phyloP scores from a whole-genome alignment of 1,139 yeast genomes.

The Diutina catenulata region DNA sequence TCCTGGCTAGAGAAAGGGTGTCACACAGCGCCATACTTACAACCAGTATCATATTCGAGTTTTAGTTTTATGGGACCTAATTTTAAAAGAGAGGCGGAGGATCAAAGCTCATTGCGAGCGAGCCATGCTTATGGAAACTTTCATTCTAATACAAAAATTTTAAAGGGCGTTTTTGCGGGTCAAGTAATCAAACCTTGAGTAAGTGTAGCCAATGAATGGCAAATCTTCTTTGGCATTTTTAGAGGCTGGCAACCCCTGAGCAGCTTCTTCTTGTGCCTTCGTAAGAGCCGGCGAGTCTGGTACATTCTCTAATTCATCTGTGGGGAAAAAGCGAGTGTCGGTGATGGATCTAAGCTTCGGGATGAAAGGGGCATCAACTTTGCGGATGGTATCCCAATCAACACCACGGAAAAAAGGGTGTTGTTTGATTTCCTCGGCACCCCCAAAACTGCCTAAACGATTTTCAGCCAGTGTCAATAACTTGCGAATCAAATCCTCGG shows the following conservation, averaged over 20 bases:
- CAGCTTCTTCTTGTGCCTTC: slow-evolving; percentile 35
- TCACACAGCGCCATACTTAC: too few species aligned
- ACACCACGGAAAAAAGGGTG: slow-evolving; percentile 96
- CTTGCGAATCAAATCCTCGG: slow-evolving; percentile 82
- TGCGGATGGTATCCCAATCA: slow-evolving; percentile 89
- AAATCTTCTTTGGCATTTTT: slow-evolving; percentile 65
- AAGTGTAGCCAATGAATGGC: slow-evolving; percentile 95
- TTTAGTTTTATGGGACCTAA: too few species aligned
- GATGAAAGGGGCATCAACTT: slow-evolving; percentile 91
- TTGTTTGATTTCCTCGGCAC: slow-evolving; percentile 83
- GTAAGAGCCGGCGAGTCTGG: slow-evolving; percentile 86
- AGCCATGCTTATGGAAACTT: too few species aligned
- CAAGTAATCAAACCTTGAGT: slow-evolving; percentile 83
- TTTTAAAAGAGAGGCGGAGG: too few species aligned
- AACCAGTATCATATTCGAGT: too few species aligned
- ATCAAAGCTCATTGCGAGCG: too few species aligned
- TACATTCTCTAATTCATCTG: slow-evolving; percentile 90
- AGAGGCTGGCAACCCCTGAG: slow-evolving; percentile 12
- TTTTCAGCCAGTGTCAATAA: slow-evolving; percentile 75
- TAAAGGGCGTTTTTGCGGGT: slow-evolving; percentile 73
- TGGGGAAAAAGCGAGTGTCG: slow-evolving; percentile 96
- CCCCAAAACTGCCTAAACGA: slow-evolving; percentile 84
- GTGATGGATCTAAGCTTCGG: slow-evolving; percentile 68
- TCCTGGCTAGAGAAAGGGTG: too few species aligned
- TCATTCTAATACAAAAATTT: too few species aligned